Evolutionary conservation across 2,329 filamentous ascomycete species (phyloP).

Genomic region (Ascochyta viciae-villosae): DNA sequence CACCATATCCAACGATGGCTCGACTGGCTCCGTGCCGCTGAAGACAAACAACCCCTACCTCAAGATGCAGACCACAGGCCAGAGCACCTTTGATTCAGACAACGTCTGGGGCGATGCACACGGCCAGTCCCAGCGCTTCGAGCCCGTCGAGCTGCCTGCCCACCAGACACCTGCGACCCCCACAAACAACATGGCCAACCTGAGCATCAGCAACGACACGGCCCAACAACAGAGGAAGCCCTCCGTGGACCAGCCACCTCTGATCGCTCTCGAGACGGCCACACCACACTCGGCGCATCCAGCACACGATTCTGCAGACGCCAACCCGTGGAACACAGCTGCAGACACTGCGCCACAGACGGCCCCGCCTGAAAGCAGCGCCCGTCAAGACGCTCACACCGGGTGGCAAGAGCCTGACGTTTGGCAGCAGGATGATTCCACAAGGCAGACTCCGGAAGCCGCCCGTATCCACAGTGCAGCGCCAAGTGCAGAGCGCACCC

Average conservation of each 20-base stretch:
- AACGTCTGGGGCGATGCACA: conserved; percentile 50
- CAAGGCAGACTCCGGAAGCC: conserved; percentile 29
- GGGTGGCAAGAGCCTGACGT: conserved; percentile 44
- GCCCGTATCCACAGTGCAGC: conserved; percentile 28
- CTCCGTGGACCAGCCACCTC: conserved; percentile 27
- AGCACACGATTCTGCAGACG: conserved; percentile 29
- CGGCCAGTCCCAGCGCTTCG: conserved; percentile 34
- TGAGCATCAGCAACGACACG: conserved; percentile 43
- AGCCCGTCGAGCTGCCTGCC: conserved; percentile 52
- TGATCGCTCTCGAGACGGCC: conserved; percentile 16
- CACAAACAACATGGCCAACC: conserved; percentile 47
- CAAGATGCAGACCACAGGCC: conserved; percentile 47
- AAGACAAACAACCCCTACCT: conserved; percentile 56
- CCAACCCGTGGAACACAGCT: conserved; percentile 39
- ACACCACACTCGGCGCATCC: conserved; percentile 33
- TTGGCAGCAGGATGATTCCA: conserved; percentile 36
- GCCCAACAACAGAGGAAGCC: conserved; percentile 32
- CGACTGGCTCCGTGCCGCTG: conserved; percentile 38
- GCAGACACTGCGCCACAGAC: conserved; percentile 33
- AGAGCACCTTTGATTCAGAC: conserved; percentile 46
- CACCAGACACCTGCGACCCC: conserved; percentile 49
- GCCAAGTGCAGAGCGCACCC: conserved; percentile 16
- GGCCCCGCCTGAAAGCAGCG: neutral
- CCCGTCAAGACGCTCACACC: conserved; percentile 12
- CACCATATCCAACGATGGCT: conserved; percentile 38